These are phyloP conservation scores for Seiridium cupressi DNA, from an alignment of 2,329 filamentous ascomycete genomes.

Conservation along the genomic window DNA sequence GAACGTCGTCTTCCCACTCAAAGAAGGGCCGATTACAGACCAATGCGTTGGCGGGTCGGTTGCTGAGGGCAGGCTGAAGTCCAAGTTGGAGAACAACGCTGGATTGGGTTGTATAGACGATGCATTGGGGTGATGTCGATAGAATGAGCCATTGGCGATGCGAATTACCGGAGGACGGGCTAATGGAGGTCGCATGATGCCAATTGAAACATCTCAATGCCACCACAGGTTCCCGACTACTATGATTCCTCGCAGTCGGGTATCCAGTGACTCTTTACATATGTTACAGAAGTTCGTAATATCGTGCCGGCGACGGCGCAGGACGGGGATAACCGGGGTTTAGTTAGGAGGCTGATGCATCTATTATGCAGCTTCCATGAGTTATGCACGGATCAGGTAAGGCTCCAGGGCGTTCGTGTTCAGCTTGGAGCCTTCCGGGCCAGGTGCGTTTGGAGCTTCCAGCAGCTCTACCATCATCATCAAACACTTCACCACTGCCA, in stretches of 20 bases:
- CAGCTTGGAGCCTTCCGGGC: slow-evolving; percentile 5
- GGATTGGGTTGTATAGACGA: slow-evolving; percentile 56
- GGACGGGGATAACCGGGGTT: slow-evolving; percentile 4
- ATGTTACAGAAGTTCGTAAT: background rate
- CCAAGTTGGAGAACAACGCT: slow-evolving; percentile 70
- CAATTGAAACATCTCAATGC: slow-evolving; percentile 18
- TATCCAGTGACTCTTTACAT: background rate
- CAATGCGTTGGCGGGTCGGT: slow-evolving; percentile 61
- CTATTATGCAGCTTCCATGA: background rate
- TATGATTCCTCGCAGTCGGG: background rate
- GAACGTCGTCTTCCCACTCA: slow-evolving; percentile 78
- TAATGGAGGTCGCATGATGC: slow-evolving; percentile 34
- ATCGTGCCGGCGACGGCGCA: background rate
- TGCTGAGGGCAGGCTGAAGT: slow-evolving; percentile 65
- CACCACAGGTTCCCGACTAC: background rate
- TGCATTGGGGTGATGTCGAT: slow-evolving; percentile 67
- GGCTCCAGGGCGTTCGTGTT: slow-evolving; percentile 5
- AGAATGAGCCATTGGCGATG: slow-evolving; percentile 81
- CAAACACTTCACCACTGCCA: background rate
- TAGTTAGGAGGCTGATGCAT: background rate
- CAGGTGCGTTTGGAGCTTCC: background rate
- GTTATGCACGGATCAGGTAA: background rate
- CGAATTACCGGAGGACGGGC: slow-evolving; percentile 59
- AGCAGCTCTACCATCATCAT: background rate
- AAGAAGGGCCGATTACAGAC: slow-evolving; percentile 80